phyloP scores from a whole-genome alignment of 2,329 filamentous ascomycete species.

The Ophiostoma angusticollis region DNA sequence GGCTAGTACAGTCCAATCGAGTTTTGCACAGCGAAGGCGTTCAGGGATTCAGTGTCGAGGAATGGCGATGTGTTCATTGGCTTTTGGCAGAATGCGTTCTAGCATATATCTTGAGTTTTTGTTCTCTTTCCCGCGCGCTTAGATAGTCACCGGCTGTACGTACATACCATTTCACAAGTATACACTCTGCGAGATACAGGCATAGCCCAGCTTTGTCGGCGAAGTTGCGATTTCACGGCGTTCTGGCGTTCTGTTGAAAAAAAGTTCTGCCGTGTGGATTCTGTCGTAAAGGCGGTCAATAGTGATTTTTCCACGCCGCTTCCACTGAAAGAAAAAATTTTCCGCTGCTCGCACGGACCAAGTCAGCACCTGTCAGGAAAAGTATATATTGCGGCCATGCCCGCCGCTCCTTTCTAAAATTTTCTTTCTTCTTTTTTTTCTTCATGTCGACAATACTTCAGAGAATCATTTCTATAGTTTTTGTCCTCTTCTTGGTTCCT shows the following conservation, averaged over 20 bases:
- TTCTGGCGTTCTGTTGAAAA: background rate
- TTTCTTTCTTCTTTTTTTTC: slow-evolving; percentile 34
- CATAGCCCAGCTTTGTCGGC: no score
- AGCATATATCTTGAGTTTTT: no score
- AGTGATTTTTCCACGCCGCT: background rate
- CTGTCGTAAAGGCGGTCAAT: slow-evolving; percentile 1
- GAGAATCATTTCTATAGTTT: slow-evolving; percentile 98
- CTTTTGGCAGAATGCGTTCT: no score
- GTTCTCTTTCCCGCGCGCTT: no score
- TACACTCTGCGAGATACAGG: no score
- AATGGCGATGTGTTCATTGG: no score
- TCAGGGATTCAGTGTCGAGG: no score
- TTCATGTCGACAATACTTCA: slow-evolving; percentile 52
- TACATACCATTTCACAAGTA: no score
- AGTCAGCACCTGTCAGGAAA: background rate
- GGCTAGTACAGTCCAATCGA: no score
- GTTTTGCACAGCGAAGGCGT: no score
- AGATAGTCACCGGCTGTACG: no score
- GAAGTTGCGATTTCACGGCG: no score
- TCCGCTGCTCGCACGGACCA: slow-evolving; percentile 6
- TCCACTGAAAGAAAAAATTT: background rate
- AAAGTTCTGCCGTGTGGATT: background rate
- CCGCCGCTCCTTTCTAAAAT: slow-evolving; percentile 20
- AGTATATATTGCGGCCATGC: slow-evolving; percentile 29
- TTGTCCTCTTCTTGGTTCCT: slow-evolving; percentile 85